Evolutionary conservation across 1,139 yeast genomes (phyloP).

Genomic region (Zygosaccharomyces pseudobailii): DNA sequence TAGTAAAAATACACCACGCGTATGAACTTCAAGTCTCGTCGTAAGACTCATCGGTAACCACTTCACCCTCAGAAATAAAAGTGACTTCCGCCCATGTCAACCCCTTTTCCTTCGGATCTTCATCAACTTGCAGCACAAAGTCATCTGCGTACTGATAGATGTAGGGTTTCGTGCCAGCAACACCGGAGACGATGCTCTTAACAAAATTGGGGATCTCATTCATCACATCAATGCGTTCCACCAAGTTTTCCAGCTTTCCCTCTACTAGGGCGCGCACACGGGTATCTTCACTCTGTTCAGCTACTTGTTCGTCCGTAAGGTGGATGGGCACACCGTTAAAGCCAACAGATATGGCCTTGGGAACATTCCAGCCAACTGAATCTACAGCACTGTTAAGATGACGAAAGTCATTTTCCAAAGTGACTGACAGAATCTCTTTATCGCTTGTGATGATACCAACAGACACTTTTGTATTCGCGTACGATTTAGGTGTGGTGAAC

Average conservation of each 20-base stretch:
- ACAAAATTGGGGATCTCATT: conserved; percentile 93
- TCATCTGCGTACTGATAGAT: conserved; percentile 77
- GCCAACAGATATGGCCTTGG: conserved; percentile 58
- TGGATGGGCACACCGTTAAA: conserved; percentile 42
- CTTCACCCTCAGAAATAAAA: conserved; percentile 48
- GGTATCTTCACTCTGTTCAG: conserved; percentile 29
- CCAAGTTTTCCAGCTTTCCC: conserved; percentile 54
- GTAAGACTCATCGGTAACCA: conserved; percentile 27
- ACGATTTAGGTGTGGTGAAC: conserved; percentile 88
- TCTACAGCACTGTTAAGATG: conserved; percentile 61
- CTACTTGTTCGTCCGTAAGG: conserved; percentile 8
- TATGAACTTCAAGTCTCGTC: conserved; percentile 15
- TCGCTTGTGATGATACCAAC: conserved; percentile 69
- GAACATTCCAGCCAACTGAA: conserved; percentile 91
- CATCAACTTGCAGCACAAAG: conserved; percentile 35
- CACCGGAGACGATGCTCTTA: conserved; percentile 87
- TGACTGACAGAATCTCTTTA: conserved; percentile 58
- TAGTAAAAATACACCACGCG: background rate
- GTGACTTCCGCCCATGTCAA: conserved; percentile 80
- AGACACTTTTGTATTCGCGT: conserved; percentile 76
- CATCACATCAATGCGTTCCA: conserved; percentile 96
- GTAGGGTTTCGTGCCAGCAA: conserved; percentile 92
- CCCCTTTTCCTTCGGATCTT: conserved; percentile 45
- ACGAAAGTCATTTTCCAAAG: conserved; percentile 59
- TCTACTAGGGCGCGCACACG: conserved; percentile 38